Base-by-base conservation (phyloP, 495 filamentous ascomycete species). In the Xylaria sp. region DNA sequence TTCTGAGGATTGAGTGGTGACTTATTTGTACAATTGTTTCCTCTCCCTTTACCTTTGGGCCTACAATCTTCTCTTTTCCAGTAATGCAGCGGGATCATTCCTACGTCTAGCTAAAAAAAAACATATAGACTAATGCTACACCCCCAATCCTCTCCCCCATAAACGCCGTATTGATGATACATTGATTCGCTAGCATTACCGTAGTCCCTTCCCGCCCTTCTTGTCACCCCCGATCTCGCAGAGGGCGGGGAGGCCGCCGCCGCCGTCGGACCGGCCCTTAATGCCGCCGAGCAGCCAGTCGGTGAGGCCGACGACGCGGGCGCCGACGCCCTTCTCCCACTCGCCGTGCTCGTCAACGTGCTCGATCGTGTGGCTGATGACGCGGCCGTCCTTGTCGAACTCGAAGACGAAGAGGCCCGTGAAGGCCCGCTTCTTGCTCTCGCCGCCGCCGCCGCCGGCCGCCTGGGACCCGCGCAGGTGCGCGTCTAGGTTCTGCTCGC, bases 361-460 rank as follows among this genome's bases (percentile, higher is more conserved):
- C 81, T 99, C 96, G 77, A 99, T 98, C 0, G 92, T 96, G 82
- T 98, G 96, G 65, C 86, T 90, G 59, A 91, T 73, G 33, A 99
- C 90, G 61, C 94, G 84, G 3, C 97, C 96, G 72, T 97, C 90
- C 70, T 91, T 88, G 76, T 99, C 97, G 80, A 99, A 99, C 65
- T 96, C 93, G 81, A 99, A 99, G 59, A 97, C 89, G 78, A 99
- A 99, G 19, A 98, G 73, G 0, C 96, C 96, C 44, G 84, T 89
- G 77, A 95, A 95, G 75, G 91, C 91, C 37, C 88, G 83, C 57
- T 77, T 82, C 69, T 81, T n/a, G n/a, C n/a, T n/a, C n/a, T n/a
- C n/a, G n/a, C n/a, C n/a, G n/a, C n/a, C n/a, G n/a, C n/a, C n/a
- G n/a, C n/a, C 80, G 35, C 69, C 67, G 6, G 70, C 44, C 50